Percentiles rank a stretch among this genome's conserved stretches.
Conservation (phyloP, 129 eudicot genomes). For the Lactuca sativa region DNA sequence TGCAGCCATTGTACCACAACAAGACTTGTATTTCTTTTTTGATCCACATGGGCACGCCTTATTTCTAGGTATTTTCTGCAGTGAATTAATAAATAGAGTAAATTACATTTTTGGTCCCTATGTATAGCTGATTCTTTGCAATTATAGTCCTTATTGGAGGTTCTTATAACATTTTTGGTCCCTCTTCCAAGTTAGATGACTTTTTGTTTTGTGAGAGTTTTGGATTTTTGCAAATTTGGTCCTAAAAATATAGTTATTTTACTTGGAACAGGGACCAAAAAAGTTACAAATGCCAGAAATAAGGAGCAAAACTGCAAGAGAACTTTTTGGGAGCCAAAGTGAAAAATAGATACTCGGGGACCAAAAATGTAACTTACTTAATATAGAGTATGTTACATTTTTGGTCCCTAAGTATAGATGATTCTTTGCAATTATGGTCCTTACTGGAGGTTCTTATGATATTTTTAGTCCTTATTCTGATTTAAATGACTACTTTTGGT, state of each 20-base stretch:
- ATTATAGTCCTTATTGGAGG: too few relatives aligned
- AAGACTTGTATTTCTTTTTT: constrained; percentile 87
- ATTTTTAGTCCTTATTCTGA: too few relatives aligned
- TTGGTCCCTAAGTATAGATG: not conserved
- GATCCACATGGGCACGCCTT: constrained; percentile 94
- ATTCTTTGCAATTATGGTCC: not conserved
- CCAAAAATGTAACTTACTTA: not conserved
- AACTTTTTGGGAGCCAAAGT: too few relatives aligned
- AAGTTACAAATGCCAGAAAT: not conserved
- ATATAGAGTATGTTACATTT: not conserved
- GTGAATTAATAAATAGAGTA: constrained; percentile 3
- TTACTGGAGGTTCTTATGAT: not conserved
- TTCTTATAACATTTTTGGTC: not conserved
- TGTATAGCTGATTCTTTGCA: too few relatives aligned
- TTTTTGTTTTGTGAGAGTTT: too few relatives aligned
- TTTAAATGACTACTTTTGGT: too few relatives aligned
- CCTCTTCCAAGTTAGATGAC: not conserved
- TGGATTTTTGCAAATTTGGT: too few relatives aligned
- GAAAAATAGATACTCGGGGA: not conserved
- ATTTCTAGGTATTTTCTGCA: constrained; percentile 74
- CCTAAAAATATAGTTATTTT: not conserved
- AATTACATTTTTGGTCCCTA: too few relatives aligned
- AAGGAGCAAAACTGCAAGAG: not conserved
- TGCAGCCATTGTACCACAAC: constrained; percentile 68
- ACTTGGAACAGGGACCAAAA: not conserved